Evolutionary conservation across 306 rosid genomes (phyloP).

Genomic region (Boehmeria nivea): DNA sequence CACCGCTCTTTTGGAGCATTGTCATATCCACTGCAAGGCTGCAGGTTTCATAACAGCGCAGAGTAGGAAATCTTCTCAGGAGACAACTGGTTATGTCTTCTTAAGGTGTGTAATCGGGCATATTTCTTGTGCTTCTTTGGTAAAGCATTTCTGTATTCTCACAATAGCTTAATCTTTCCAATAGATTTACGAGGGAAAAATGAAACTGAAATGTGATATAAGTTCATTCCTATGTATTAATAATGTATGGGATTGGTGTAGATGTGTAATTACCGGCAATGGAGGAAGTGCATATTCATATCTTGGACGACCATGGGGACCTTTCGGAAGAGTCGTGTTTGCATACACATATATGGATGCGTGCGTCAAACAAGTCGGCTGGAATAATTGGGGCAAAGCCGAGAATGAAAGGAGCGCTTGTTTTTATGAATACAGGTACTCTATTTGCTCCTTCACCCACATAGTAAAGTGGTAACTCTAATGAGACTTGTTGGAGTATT

Average conservation of each 20-base stretch:
- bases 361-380: slow-evolving; percentile 61
- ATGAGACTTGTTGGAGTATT: neutral
- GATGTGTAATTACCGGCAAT: slow-evolving; percentile 79
- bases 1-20: slow-evolving; percentile 81
- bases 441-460: slow-evolving; percentile 12
- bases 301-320: slow-evolving; percentile 96
- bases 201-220: no score
- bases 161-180: no score
- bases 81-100: slow-evolving; percentile 82
- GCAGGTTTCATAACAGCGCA: slow-evolving; percentile 85
- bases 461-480: neutral
- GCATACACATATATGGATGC: slow-evolving; percentile 72
- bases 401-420: slow-evolving; percentile 77
- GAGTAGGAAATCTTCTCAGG: slow-evolving; percentile 71
- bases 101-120: slow-evolving; percentile 43
- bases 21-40: slow-evolving; percentile 83
- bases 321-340: slow-evolving; percentile 82
- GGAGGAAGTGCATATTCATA: slow-evolving; percentile 45
- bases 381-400: slow-evolving; percentile 78
- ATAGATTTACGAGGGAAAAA: no score
- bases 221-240: slow-evolving; percentile 8
- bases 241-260: slow-evolving; percentile 29
- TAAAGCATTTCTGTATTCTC: neutral
- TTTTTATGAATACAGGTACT: slow-evolving; percentile 76
- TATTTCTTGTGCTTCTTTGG: neutral